A percentile compares a stretch with the other conserved stretches of the same genome.
These are phyloP conservation scores for Monosporascus sp. DNA, from an alignment of 2,329 filamentous ascomycete species.

Conservation along the genomic window DNA sequence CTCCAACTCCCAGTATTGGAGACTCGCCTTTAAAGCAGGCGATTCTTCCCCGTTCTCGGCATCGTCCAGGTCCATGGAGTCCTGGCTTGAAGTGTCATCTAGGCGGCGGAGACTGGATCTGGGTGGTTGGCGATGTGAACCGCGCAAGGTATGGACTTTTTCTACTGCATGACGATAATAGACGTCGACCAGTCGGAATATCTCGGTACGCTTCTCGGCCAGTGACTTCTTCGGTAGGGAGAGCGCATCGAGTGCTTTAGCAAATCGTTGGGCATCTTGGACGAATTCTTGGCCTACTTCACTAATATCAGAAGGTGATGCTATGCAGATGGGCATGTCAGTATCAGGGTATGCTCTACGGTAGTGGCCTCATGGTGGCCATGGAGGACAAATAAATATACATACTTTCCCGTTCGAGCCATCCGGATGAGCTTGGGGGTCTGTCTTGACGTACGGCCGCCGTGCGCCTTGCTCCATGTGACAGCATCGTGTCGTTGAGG, in stretches of 20 bases:
- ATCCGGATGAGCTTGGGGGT: background rate
- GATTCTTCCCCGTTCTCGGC: constrained; percentile 30
- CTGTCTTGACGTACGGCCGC: background rate
- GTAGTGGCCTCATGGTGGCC: background rate
- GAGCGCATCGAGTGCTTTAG: constrained; percentile 75
- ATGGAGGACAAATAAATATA: background rate
- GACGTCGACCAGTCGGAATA: constrained; percentile 62
- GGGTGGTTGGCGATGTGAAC: constrained; percentile 33
- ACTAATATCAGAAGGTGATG: constrained; percentile 9
- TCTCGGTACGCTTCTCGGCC: constrained; percentile 56
- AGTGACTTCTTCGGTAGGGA: constrained; percentile 42
- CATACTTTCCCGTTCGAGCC: background rate
- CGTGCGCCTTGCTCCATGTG: background rate
- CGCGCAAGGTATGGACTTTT: constrained; percentile 37
- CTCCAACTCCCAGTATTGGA: constrained; percentile 72
- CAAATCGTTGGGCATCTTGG: constrained; percentile 82
- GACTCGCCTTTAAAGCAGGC: constrained; percentile 31
- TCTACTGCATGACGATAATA: constrained; percentile 56
- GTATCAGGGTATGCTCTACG: constrained; percentile 20
- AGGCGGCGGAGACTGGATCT: constrained; percentile 22
- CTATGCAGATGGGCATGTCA: constrained; percentile 28
- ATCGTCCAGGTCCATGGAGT: constrained; percentile 54
- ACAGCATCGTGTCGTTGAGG: background rate
- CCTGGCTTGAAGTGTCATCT: constrained; percentile 32
- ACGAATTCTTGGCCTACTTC: constrained; percentile 18